These are phyloP conservation scores for Schizosaccharomyces lindneri DNA, from an alignment of 805 yeast genomes.

Conservation along the genomic window DNA sequence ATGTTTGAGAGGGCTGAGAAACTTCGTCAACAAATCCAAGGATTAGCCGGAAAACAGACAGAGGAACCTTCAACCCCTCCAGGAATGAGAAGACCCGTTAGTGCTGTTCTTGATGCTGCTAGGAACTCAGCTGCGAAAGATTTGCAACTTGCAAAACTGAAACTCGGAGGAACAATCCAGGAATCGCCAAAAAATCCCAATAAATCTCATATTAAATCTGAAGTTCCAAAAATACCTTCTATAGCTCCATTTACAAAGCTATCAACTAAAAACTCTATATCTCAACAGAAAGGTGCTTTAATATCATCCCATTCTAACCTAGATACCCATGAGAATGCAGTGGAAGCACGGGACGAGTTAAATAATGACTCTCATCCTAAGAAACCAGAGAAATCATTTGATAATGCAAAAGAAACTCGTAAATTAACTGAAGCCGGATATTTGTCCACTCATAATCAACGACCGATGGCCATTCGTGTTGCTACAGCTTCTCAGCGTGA, in stretches of 20 bases:
- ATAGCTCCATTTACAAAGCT: background rate
- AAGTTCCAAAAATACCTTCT: background rate
- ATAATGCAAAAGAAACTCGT: no score
- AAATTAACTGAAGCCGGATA: no score
- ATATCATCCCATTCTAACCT: background rate
- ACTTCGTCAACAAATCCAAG: background rate
- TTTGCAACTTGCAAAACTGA: background rate
- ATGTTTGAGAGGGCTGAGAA: background rate
- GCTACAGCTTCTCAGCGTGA: constrained; percentile 1
- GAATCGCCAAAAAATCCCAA: background rate
- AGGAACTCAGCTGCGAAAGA: background rate
- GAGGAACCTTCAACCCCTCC: background rate
- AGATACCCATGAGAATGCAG: background rate
- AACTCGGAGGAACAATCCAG: background rate
- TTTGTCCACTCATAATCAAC: background rate
- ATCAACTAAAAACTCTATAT: background rate
- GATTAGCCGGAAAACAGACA: background rate
- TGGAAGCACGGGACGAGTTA: no score
- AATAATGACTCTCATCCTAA: no score
- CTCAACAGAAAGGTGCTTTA: background rate
- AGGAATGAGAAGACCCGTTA: background rate
- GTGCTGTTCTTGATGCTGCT: background rate
- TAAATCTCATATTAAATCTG: background rate
- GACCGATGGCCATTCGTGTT: background rate
- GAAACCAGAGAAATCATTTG: no score